Evolutionary conservation across 2,329 filamentous ascomycete species (phyloP).

Genomic region (Cercospora nicotianae): DNA sequence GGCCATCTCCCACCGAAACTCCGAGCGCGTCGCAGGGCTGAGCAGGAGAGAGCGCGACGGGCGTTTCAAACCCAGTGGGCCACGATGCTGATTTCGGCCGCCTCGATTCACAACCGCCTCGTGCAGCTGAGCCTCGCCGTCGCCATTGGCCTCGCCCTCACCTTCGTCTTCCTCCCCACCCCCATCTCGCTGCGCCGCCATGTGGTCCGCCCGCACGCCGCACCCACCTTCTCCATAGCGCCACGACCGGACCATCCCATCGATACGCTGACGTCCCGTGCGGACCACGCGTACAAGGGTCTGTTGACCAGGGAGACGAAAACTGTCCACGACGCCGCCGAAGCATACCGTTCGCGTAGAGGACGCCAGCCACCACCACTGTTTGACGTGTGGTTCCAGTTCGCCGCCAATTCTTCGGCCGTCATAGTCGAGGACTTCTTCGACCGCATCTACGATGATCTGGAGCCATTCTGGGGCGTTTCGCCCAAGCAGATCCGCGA

Average conservation of each 20-base stretch:
- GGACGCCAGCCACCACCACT: slow-evolving; percentile 53
- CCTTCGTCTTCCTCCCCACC: slow-evolving; percentile 28
- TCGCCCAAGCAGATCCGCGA: slow-evolving; percentile 44
- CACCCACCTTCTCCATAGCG: slow-evolving; percentile 17
- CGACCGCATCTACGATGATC: slow-evolving; percentile 53
- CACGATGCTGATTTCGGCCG: slow-evolving; percentile 31
- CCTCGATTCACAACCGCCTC: slow-evolving; percentile 36
- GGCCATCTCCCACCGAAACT: neutral
- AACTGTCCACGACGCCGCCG: slow-evolving; percentile 42
- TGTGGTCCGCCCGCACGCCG: slow-evolving; percentile 6
- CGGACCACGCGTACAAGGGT: slow-evolving; percentile 36
- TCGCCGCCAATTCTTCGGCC: slow-evolving; percentile 45
- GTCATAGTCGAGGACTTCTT: slow-evolving; percentile 53
- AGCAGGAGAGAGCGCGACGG: neutral
- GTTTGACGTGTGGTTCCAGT: slow-evolving; percentile 52
- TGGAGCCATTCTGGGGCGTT: slow-evolving; percentile 53
- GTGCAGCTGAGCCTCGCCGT: slow-evolving; percentile 34
- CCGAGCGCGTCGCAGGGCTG: neutral
- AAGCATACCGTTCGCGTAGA: slow-evolving; percentile 46
- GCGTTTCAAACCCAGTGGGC: neutral
- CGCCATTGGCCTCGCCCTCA: slow-evolving; percentile 25
- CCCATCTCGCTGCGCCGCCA: slow-evolving; percentile 20
- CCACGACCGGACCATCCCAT: slow-evolving; percentile 41
- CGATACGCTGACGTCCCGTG: slow-evolving; percentile 40
- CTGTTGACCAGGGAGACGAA: slow-evolving; percentile 42